Percentiles rank a stretch among this genome's conserved stretches.
phyloP scores from a whole-genome alignment of 139 green algal species.

The Closterium sp. region DNA sequence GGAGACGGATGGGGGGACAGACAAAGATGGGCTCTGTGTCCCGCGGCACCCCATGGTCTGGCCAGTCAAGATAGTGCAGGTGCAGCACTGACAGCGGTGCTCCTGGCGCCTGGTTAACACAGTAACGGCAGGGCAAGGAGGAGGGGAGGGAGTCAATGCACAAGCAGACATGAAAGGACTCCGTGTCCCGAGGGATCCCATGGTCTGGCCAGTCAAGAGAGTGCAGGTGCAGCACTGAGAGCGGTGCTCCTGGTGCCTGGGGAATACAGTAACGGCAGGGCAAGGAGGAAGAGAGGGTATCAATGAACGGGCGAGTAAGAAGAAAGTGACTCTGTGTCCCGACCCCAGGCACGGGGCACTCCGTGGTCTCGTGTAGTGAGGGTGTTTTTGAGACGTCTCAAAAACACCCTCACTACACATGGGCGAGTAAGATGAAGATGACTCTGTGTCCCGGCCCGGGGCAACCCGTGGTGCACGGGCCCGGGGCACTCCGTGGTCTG shows the following conservation, averaged over 20 bases:
- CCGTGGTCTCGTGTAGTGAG: too few species aligned
- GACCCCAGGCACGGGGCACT: too few species aligned
- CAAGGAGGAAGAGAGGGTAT: not conserved
- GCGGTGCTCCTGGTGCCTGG: not conserved
- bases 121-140: not conserved
- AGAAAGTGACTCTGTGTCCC: too few species aligned
- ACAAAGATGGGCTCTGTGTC: conserved; percentile 49
- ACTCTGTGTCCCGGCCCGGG: too few species aligned
- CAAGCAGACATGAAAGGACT: conserved; percentile 43
- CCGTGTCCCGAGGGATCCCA: conserved; percentile 59
- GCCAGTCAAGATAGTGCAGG: conserved; percentile 62
- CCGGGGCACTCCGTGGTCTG: too few species aligned
- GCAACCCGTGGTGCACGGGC: too few species aligned
- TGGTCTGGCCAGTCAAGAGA: conserved; percentile 70
- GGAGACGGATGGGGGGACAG: not conserved
- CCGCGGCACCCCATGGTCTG: conserved; percentile 69
- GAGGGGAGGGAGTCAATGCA: not conserved
- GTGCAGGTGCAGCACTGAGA: conserved; percentile 51
- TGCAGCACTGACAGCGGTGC: conserved; percentile 33
- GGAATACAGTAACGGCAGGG: not conserved
- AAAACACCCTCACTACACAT: too few species aligned
- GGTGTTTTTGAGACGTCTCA: too few species aligned
- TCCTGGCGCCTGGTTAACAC: not conserved
- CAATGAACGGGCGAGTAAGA: too few species aligned
- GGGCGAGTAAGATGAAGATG: too few species aligned